A percentile compares a stretch with the other conserved stretches of the same genome.
Conservation (phyloP, 495 filamentous ascomycete species). For the Delitschia confertaspora region DNA sequence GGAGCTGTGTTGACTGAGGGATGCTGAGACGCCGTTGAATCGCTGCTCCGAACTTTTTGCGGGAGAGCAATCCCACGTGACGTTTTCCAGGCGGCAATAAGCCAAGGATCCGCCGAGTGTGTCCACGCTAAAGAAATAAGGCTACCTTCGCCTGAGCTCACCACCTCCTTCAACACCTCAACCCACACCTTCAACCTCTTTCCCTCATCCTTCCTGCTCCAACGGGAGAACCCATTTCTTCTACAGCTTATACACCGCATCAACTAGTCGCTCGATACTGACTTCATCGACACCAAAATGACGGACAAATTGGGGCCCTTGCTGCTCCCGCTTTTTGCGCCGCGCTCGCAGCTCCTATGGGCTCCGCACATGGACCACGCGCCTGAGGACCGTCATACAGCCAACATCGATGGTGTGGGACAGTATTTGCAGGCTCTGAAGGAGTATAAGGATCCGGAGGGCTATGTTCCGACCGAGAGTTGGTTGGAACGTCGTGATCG, state of each 20-base stretch:
- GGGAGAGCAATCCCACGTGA: slow-evolving; percentile 4
- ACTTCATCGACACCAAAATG: slow-evolving; percentile 45
- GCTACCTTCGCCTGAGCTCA: not conserved
- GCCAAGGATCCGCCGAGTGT: slow-evolving; percentile 1
- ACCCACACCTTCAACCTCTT: slow-evolving; percentile 3
- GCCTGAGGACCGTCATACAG: slow-evolving; percentile 70
- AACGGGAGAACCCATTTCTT: not conserved
- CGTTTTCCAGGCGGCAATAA: no score
- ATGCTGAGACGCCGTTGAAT: not conserved
- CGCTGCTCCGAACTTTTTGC: slow-evolving; percentile 9
- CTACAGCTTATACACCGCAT: not conserved
- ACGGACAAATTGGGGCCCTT: slow-evolving; percentile 92
- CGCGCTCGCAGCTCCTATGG: slow-evolving; percentile 84
- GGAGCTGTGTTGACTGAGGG: slow-evolving; percentile 8
- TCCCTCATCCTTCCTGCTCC: slow-evolving; percentile 1
- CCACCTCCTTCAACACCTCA: not conserved
- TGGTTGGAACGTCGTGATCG: slow-evolving; percentile 82
- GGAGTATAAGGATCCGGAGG: slow-evolving; percentile 59
- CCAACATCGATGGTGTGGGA: slow-evolving; percentile 61
- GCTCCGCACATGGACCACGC: slow-evolving; percentile 74
- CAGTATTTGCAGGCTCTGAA: slow-evolving; percentile 61
- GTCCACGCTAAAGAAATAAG: slow-evolving; percentile 1
- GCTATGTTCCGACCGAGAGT: slow-evolving; percentile 81
- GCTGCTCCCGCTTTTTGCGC: slow-evolving; percentile 86
- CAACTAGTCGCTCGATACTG: not conserved